Evolutionary conservation across 2,329 filamentous ascomycete genomes (phyloP).

Genomic region (Pezicula radicicola): DNA sequence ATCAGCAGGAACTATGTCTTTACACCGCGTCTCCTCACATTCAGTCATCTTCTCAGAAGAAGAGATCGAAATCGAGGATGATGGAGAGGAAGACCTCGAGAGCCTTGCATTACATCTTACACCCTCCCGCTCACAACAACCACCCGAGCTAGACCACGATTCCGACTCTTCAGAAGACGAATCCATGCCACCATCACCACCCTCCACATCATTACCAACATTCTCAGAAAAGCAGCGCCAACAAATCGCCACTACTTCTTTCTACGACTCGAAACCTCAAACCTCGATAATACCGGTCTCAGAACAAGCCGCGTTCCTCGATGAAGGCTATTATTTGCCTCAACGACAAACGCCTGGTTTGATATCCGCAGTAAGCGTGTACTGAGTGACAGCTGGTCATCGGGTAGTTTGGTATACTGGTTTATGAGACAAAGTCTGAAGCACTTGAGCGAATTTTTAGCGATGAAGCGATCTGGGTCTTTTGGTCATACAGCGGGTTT

Average conservation of each 20-base stretch:
- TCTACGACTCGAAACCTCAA: slow-evolving; percentile 29
- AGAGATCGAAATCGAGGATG: slow-evolving; percentile 42
- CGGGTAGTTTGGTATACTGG: slow-evolving; percentile 3
- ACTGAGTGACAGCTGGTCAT: slow-evolving; percentile 26
- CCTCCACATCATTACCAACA: slow-evolving; percentile 45
- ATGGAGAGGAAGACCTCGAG: slow-evolving; percentile 61
- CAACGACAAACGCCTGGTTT: slow-evolving; percentile 37
- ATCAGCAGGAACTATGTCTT: slow-evolving; percentile 46
- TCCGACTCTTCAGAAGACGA: slow-evolving; percentile 70
- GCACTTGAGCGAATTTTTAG: background rate
- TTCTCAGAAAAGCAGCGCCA: slow-evolving; percentile 56
- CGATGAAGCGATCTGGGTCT: slow-evolving; percentile 1
- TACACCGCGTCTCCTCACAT: slow-evolving; percentile 43
- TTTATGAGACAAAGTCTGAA: background rate
- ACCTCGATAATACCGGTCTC: slow-evolving; percentile 26
- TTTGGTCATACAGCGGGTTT: background rate
- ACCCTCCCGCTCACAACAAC: slow-evolving; percentile 57
- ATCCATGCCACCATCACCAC: slow-evolving; percentile 56
- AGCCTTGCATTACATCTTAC: slow-evolving; percentile 67
- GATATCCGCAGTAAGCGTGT: slow-evolving; percentile 41
- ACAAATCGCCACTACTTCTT: slow-evolving; percentile 36
- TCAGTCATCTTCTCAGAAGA: slow-evolving; percentile 19
- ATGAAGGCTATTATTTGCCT: slow-evolving; percentile 45
- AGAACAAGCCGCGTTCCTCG: slow-evolving; percentile 39
- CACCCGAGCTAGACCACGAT: slow-evolving; percentile 70